Conservation (phyloP, 371 early-diverging fungal genomes). For the Nematocida homosporus region DNA sequence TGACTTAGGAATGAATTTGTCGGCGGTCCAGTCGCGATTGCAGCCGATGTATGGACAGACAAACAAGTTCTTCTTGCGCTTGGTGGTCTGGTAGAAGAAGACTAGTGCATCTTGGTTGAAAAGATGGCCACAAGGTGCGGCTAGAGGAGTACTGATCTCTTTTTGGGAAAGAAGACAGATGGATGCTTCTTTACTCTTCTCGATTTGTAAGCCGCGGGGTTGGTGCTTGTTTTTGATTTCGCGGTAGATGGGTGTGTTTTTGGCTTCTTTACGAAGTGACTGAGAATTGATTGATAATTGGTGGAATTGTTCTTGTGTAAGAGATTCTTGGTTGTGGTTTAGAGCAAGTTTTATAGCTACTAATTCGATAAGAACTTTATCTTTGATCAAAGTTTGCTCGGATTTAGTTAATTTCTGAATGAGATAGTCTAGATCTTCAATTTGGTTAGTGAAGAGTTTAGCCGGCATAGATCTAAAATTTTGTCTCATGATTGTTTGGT, state of each 20-base stretch:
- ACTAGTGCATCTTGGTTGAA: constrained; percentile 60
- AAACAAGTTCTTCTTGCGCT: background rate
- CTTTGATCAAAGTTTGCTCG: background rate
- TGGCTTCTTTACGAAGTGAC: constrained; percentile 4
- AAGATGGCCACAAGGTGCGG: constrained; percentile 65
- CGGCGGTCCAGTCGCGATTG: constrained; percentile 15
- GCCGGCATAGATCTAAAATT: background rate
- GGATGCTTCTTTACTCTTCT: constrained; percentile 16
- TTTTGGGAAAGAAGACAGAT: constrained; percentile 65
- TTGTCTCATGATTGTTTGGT: constrained; percentile 1
- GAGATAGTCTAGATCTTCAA: constrained; percentile 9
- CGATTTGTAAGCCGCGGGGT: constrained; percentile 12
- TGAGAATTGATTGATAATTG: background rate
- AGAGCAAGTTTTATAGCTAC: background rate
- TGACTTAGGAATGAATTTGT: constrained; percentile 12
- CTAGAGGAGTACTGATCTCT: constrained; percentile 55
- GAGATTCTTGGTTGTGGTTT: background rate
- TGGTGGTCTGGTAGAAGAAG: constrained; percentile 2
- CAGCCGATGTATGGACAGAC: constrained; percentile 45
- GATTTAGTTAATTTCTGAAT: background rate
- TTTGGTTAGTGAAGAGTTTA: background rate
- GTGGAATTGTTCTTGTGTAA: constrained; percentile 18
- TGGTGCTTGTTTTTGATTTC: constrained; percentile 8
- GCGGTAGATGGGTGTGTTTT: constrained; percentile 14
- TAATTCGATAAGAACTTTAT: constrained; percentile 8